Evolutionary conservation across 2,329 filamentous ascomycete species (phyloP), one percentile per base, ranked within the genome.

Genomic region (Whalleya microplaca): DNA sequence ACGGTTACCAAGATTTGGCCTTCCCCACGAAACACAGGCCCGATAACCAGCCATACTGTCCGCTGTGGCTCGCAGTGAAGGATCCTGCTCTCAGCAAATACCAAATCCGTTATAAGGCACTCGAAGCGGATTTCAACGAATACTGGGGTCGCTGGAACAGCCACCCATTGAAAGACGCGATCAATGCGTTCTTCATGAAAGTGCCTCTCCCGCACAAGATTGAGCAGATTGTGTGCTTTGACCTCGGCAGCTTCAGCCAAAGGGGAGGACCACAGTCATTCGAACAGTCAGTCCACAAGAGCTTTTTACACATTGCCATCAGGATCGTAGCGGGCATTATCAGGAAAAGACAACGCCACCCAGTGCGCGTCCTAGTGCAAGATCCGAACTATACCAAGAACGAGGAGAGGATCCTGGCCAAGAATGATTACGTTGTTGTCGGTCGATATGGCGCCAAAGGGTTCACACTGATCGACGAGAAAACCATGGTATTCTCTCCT

Each of bases 401-500:
- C 48, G 48, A 64, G 19, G 41, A 55, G 18, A 10, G 54, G 19
- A 43, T 62, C 7, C 50, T 62, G 6, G 37, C 51, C 2, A 46
- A 46, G 16, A 56, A 52, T 29, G 48, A 45, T 1, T 54, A 63
- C 53, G 42, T 43, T 2, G 27, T 63, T 23, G 43, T 59, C 19
- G 59, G 62, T 18, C 14, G 12, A 3, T 21, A 55, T 45, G 62
- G 62, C 10, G 57, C 60, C 10, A 41, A 2, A 6, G 62, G 56
- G 2, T 50, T 63, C 21, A 45, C 55, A n/a, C 41, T 55, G 27
- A 49, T 64, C 44, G 51, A 64, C 44, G 50, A 53, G 7, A 41
- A 16, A 2, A 63, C 62, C 7, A 29, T 64, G 2, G 57, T 64
- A 2, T 64, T 63, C 45, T 57, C 62, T 2, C 62, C 62, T 2